Evolutionary conservation across 2,329 filamentous ascomycete species (phyloP).

Genomic region (Didymellaceae sp.): DNA sequence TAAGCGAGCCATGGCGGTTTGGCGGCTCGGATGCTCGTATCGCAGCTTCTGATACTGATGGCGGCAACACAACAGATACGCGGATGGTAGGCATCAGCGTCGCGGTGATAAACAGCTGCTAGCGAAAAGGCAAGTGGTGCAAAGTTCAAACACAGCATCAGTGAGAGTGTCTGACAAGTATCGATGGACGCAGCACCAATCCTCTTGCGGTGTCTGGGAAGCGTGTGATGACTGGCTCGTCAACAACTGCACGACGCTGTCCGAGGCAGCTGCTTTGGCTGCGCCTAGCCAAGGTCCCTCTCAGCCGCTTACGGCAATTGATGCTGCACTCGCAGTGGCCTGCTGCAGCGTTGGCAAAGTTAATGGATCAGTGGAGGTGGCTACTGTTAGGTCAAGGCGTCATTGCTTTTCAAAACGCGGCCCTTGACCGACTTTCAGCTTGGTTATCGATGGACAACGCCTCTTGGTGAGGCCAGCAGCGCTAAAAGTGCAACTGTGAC

Average conservation of each 20-base stretch:
- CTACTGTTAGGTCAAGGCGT: conserved; percentile 13
- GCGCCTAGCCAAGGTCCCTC: conserved; percentile 26
- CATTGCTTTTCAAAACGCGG: conserved; percentile 41
- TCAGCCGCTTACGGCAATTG: conserved; percentile 29
- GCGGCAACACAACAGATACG: conserved; percentile 36
- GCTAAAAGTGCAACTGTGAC: conserved; percentile 44
- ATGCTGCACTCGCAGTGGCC: background rate
- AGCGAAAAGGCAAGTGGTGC: conserved; percentile 15
- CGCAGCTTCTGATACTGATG: conserved; percentile 31
- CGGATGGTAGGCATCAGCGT: conserved; percentile 24
- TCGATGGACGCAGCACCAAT: conserved; percentile 26
- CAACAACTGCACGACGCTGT: conserved; percentile 28
- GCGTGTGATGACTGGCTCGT: conserved; percentile 8
- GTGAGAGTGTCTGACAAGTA: conserved; percentile 27
- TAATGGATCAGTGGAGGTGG: conserved; percentile 12
- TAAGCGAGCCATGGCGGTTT: conserved; percentile 22
- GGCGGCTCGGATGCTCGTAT: conserved; percentile 39
- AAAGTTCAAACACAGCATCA: conserved; percentile 41
- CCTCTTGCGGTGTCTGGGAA: conserved; percentile 20
- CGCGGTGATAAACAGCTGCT: conserved; percentile 21
- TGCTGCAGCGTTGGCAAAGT: conserved; percentile 9
- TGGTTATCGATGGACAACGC: conserved; percentile 22
- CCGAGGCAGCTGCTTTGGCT: conserved; percentile 8
- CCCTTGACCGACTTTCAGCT: conserved; percentile 25
- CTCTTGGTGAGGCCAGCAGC: conserved; percentile 29